phyloP scores from a whole-genome alignment of 2,329 filamentous ascomycete species.

The Arachnopeziza araneosa region DNA sequence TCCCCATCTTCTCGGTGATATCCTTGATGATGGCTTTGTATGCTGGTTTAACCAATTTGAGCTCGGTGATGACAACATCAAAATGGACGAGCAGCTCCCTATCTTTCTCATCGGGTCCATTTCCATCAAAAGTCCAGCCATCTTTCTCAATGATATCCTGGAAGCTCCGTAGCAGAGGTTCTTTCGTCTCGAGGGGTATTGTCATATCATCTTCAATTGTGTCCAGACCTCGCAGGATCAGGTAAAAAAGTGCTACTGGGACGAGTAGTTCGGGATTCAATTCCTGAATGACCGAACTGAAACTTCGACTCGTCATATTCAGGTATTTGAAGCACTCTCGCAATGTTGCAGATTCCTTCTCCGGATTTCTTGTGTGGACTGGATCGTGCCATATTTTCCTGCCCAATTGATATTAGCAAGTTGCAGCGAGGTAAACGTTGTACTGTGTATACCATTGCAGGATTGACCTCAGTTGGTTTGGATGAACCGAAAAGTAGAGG shows the following conservation, averaged over 20 bases:
- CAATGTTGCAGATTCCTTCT: slow-evolving; percentile 68
- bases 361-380: slow-evolving; percentile 74
- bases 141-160: slow-evolving; percentile 71
- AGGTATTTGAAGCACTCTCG: slow-evolving; percentile 83
- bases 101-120: slow-evolving; percentile 89
- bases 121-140: slow-evolving; percentile 86
- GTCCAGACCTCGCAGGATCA: slow-evolving; percentile 84
- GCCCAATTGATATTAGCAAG: slow-evolving; percentile 15
- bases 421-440: neutral
- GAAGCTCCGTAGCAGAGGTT: slow-evolving; percentile 80
- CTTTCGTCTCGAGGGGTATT: slow-evolving; percentile 73
- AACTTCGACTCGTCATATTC: slow-evolving; percentile 85
- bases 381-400: slow-evolving; percentile 98
- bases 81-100: slow-evolving; percentile 89
- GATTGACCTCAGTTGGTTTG: slow-evolving; percentile 71
- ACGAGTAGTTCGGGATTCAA: slow-evolving; percentile 90
- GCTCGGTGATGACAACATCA: slow-evolving; percentile 77
- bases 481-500: slow-evolving; percentile 70
- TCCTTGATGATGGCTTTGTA: slow-evolving; percentile 88
- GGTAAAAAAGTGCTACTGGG: slow-evolving; percentile 86
- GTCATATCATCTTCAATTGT: slow-evolving; percentile 99
- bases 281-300: slow-evolving; percentile 89
- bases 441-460: slow-evolving; percentile 69
- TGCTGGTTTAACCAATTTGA: slow-evolving; percentile 77
- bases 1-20: slow-evolving; percentile 90